Evolutionary conservation across 2,329 filamentous ascomycete species (phyloP).

Genomic region (Bipolaris bicolor): DNA sequence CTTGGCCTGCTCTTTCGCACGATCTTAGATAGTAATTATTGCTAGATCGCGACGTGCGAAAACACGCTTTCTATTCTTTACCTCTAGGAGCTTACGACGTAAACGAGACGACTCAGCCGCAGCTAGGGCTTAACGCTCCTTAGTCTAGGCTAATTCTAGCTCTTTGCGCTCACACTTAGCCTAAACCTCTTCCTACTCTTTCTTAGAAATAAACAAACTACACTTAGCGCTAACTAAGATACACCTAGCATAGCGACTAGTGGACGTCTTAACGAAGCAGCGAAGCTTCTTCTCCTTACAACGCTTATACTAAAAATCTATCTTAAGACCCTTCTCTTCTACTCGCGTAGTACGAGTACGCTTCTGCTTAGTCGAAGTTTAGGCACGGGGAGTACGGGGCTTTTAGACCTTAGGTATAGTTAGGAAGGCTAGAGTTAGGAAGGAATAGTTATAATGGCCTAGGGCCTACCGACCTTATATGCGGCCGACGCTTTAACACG

Average conservation of each 20-base stretch:
- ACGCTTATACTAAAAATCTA: not conserved
- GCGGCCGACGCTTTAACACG: too few relatives aligned
- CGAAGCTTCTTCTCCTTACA: conserved; percentile 4
- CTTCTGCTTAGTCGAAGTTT: not conserved
- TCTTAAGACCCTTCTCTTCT: not conserved
- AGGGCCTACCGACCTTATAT: not conserved
- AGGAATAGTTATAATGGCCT: not conserved
- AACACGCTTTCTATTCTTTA: not conserved
- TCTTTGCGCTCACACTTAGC: too few relatives aligned
- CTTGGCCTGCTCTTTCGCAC: not conserved
- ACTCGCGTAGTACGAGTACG: not conserved
- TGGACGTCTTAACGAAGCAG: too few relatives aligned
- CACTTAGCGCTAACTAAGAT: not conserved
- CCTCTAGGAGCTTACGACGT: not conserved
- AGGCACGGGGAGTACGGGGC: too few relatives aligned
- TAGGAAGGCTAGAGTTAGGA: not conserved
- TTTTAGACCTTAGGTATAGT: conserved; percentile 6
- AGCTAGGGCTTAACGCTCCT: not conserved
- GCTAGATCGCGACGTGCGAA: not conserved
- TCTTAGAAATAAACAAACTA: not conserved
- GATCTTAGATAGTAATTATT: not conserved
- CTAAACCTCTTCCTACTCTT: conserved; percentile 1
- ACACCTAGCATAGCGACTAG: too few relatives aligned
- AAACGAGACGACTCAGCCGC: not conserved
- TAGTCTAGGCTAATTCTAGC: too few relatives aligned